Evolutionary conservation across 2,329 filamentous ascomycete species (phyloP).

Genomic region (Penicillium sp.): DNA sequence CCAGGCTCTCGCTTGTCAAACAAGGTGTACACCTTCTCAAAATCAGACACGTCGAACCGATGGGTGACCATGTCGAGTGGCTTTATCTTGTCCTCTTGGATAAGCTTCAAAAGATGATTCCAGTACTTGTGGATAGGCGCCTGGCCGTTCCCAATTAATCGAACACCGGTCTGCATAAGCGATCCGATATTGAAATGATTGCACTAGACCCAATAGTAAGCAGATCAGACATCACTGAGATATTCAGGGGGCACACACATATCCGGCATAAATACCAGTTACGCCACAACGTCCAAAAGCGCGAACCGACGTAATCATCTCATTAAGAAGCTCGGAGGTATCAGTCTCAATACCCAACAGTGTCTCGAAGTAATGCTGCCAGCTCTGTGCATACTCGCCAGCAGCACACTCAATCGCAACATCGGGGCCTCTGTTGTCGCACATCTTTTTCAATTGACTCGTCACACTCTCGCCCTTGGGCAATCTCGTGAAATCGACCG

Average conservation of each 20-base stretch:
- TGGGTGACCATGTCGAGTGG: conserved; percentile 78
- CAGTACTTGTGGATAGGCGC: conserved; percentile 80
- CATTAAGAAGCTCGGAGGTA: conserved; percentile 62
- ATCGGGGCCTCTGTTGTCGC: conserved; percentile 65
- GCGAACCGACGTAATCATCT: conserved; percentile 52
- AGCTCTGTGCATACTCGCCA: conserved; percentile 61
- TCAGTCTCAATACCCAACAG: conserved; percentile 72
- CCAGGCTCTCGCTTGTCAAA: conserved; percentile 55
- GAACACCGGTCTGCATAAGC: conserved; percentile 81
- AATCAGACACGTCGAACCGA: conserved; percentile 69
- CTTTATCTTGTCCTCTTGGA: conserved; percentile 66
- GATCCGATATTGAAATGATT: conserved; percentile 82
- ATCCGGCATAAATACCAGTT: conserved; percentile 66
- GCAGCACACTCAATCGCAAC: conserved; percentile 66
- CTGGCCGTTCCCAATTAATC: conserved; percentile 66
- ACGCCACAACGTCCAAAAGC: conserved; percentile 65
- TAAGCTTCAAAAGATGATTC: conserved; percentile 67
- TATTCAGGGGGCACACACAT: conserved; percentile 36
- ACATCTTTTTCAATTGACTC: conserved; percentile 68
- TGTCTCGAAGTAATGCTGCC: conserved; percentile 58
- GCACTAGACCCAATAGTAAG: conserved; percentile 41
- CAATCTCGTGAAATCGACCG: conserved; percentile 66
- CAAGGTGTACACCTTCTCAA: conserved; percentile 61
- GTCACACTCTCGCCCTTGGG: conserved; percentile 63
- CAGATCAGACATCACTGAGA: neutral